phyloP scores from a whole-genome alignment of 768 basidiomycete species.

The Phylloporus sp. region DNA sequence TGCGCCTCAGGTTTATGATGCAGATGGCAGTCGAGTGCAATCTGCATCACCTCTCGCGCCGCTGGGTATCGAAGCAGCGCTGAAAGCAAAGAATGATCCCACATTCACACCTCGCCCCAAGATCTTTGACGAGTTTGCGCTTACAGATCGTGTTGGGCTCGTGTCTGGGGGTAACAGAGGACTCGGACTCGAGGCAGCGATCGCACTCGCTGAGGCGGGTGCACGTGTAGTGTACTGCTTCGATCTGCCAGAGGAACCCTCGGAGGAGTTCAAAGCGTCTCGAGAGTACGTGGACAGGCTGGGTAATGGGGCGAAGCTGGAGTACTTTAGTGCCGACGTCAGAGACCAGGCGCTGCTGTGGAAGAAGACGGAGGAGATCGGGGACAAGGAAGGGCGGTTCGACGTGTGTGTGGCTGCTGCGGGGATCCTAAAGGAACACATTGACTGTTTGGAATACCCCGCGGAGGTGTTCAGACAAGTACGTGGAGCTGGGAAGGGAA shows the following conservation, averaged over 20 bases:
- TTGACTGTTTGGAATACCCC: constrained; percentile 63
- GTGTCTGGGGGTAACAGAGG: constrained; percentile 66
- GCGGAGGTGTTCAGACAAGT: constrained; percentile 64
- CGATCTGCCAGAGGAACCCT: constrained; percentile 55
- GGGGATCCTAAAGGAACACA: constrained; percentile 59
- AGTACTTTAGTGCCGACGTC: constrained; percentile 66
- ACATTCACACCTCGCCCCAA: constrained; percentile 38
- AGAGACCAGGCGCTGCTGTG: constrained; percentile 59
- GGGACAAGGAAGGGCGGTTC: constrained; percentile 63
- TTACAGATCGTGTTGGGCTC: constrained; percentile 54
- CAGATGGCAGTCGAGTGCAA: constrained; percentile 26
- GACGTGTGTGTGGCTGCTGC: constrained; percentile 79
- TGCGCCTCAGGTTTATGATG: background rate
- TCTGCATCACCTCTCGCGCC: constrained; percentile 54
- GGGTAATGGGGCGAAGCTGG: constrained; percentile 40
- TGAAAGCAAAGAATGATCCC: constrained; percentile 38
- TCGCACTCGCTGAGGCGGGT: constrained; percentile 70
- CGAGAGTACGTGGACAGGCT: constrained; percentile 48
- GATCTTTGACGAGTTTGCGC: constrained; percentile 57
- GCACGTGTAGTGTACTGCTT: constrained; percentile 67
- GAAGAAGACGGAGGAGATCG: constrained; percentile 55
- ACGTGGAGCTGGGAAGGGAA: constrained; percentile 3
- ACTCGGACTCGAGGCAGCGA: constrained; percentile 80
- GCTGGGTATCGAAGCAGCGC: constrained; percentile 60
- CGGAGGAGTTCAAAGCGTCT: constrained; percentile 54